Evolutionary conservation across 768 basidiomycete species (phyloP), one percentile per base, ranked within the genome.

Genomic region (Auricularia auricula-judae): DNA sequence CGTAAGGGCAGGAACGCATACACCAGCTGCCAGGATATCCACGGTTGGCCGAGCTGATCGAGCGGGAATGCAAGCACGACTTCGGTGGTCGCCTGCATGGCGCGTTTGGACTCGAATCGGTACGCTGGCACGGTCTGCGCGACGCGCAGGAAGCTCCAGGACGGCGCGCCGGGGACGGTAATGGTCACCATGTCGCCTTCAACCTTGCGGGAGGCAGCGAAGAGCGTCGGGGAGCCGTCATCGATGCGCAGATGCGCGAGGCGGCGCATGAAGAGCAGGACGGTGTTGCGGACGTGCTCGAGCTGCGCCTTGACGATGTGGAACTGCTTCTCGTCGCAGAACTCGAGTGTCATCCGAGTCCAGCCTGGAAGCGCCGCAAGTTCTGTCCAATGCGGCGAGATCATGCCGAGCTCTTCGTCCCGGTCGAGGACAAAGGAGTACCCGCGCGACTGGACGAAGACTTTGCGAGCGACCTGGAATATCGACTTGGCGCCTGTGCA

Each of bases 1-100:
- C 68, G 54, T n/a, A 72, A 59, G 3, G 72, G 72, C 10, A 72
- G 63, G 62, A 72, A 72, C 1, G 72, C 72, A 36, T 72, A 67
- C 4, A 72, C 70, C 0, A 66, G 59, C 51, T 72, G 70, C 23
- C 12, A 35, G 35, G 42, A 43, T 4, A 63, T 65, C 21, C 65
- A 51, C 12, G 72, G 72, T 29, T 64, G 63, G 3, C 58, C 51
- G 18, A 29, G 36, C 33, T 53, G 39, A 4, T 65, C 63, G 33
- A 72, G 53, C 4, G 72, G 72, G 62, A 72, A 72, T 2, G 72
- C 70, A 14, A 72, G 62, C 3, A 67, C 64, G 12, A 72, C 61
- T 61, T 71, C 67, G 53, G 69, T 72, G 23, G 63, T 39, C n/a
- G 54, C 39, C 23, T 68, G 44, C 8, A 43, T 56, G 10, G 63